Conservation (phyloP, 176 grass and related monocot species). For the Paspalum notatum region DNA sequence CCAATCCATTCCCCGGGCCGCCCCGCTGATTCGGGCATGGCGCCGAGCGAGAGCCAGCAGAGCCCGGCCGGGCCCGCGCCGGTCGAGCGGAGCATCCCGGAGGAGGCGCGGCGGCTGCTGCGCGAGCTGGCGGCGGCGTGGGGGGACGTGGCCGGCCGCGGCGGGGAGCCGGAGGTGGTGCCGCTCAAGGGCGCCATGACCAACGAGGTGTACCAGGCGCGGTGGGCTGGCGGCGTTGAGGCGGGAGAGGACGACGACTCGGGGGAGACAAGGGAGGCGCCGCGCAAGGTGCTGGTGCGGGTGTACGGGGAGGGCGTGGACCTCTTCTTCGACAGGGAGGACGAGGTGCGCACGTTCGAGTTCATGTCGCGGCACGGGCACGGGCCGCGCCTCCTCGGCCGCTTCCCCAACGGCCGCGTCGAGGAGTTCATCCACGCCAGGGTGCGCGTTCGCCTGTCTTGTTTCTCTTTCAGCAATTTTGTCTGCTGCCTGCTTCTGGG, state of each 20-base stretch:
- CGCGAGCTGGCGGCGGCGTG: constrained; percentile 67
- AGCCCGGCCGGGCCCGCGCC: not conserved
- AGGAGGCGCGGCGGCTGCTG: constrained; percentile 76
- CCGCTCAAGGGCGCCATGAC: constrained; percentile 97
- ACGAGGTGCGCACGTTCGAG: constrained; percentile 92
- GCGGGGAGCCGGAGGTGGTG: constrained; percentile 65
- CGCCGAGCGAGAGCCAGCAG: constrained; percentile 56
- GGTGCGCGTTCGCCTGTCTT: constrained; percentile 37
- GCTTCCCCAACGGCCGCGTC: constrained; percentile 88
- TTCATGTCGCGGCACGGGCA: constrained; percentile 91
- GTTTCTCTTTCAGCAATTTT: not conserved
- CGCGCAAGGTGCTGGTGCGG: constrained; percentile 75
- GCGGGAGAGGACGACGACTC: constrained; percentile 26
- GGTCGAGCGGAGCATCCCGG: constrained; percentile 62
- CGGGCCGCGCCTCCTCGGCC: constrained; percentile 80
- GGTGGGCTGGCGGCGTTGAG: constrained; percentile 47
- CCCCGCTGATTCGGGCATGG: constrained; percentile 43
- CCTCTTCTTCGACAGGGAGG: constrained; percentile 84
- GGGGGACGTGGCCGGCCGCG: constrained; percentile 67
- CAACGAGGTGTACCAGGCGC: constrained; percentile 91
- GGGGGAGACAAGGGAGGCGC: constrained; percentile 51
- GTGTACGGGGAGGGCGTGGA: constrained; percentile 90
- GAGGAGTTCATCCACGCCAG: constrained; percentile 99
- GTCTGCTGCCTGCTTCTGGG: not conserved
- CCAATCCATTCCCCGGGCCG: not conserved